Conservation (phyloP, 345 rosid genomes). For the Gossypium bickii region DNA sequence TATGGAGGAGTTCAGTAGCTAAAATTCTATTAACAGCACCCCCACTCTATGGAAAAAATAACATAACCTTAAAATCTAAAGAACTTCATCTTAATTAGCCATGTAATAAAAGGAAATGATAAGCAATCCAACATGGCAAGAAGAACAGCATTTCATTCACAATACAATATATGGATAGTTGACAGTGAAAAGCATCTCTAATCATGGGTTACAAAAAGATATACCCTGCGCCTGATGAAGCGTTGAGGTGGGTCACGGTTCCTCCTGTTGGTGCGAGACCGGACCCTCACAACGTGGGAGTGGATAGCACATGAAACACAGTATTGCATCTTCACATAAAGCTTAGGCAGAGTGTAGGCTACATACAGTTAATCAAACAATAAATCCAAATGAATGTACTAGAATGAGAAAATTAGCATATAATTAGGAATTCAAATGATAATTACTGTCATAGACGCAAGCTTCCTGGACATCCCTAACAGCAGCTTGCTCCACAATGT, state of each 20-base stretch:
- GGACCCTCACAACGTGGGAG: conserved; percentile 94
- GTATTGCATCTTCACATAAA: conserved; percentile 86
- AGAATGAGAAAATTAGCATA: neutral
- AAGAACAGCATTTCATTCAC: neutral
- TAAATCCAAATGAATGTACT: neutral
- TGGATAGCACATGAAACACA: conserved; percentile 96
- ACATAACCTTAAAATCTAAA: neutral
- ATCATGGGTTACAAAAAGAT: neutral
- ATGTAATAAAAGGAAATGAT: neutral
- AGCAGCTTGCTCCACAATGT: conserved; percentile 93
- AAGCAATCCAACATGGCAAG: neutral
- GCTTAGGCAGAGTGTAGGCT: conserved; percentile 79
- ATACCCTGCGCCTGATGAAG: conserved; percentile 80
- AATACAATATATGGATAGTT: neutral
- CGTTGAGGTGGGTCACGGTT: conserved; percentile 90
- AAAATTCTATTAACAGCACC: neutral
- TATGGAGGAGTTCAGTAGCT: neutral
- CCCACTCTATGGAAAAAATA: neutral
- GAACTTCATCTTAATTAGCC: neutral
- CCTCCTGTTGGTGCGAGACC: conserved; percentile 79
- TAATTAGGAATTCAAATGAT: neutral
- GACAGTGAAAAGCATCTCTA: neutral
- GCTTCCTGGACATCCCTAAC: conserved; percentile 93
- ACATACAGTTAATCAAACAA: conserved; percentile 2
- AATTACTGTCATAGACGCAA: conserved; percentile 67